These are phyloP conservation scores for Penicillium waksmanii DNA, from an alignment of 495 filamentous ascomycete genomes.

Conservation along the genomic window DNA sequence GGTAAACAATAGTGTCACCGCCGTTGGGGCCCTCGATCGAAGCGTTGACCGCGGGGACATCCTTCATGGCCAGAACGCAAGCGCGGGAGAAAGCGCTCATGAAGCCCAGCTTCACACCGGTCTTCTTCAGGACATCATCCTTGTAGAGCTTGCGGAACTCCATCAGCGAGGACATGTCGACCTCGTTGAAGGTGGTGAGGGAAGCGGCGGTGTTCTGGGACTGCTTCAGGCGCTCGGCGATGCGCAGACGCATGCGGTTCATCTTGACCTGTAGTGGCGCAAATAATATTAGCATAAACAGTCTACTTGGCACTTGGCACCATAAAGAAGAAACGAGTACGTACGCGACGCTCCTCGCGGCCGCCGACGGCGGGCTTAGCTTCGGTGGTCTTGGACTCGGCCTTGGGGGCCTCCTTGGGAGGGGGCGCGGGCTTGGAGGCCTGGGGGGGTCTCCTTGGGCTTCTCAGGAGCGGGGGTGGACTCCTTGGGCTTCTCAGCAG, in stretches of 20 bases:
- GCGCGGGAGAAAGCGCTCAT: constrained; percentile 97
- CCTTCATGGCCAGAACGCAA: constrained; percentile 89
- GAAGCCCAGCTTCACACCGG: constrained; percentile 96
- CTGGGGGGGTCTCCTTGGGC: constrained; percentile 31
- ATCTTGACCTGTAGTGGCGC: constrained; percentile 78
- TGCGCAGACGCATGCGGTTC: constrained; percentile 98
- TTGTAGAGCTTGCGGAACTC: constrained; percentile 97
- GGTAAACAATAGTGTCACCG: constrained; percentile 96
- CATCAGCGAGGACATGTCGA: constrained; percentile 98
- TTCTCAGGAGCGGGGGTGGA: constrained; percentile 41
- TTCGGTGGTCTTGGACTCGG: constrained; percentile 34
- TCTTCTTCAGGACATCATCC: constrained; percentile 93
- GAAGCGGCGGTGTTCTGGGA: constrained; percentile 98
- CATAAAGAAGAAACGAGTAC: constrained; percentile 26
- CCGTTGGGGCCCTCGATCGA: constrained; percentile 95
- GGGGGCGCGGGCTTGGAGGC: not conserved
- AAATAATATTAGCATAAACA: constrained; percentile 9
- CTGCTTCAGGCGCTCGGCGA: constrained; percentile 97
- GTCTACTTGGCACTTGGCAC: too few species aligned
- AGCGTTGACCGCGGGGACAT: constrained; percentile 94
- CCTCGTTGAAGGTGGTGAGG: constrained; percentile 98
- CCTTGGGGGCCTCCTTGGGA: constrained; percentile 29
- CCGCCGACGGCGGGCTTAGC: constrained; percentile 58
- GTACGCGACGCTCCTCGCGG: constrained; percentile 87
- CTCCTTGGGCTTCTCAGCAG: constrained; percentile 49